Evolutionary conservation across 108 stramenopile species (phyloP).

Genomic region (Skeletonema costatum): DNA sequence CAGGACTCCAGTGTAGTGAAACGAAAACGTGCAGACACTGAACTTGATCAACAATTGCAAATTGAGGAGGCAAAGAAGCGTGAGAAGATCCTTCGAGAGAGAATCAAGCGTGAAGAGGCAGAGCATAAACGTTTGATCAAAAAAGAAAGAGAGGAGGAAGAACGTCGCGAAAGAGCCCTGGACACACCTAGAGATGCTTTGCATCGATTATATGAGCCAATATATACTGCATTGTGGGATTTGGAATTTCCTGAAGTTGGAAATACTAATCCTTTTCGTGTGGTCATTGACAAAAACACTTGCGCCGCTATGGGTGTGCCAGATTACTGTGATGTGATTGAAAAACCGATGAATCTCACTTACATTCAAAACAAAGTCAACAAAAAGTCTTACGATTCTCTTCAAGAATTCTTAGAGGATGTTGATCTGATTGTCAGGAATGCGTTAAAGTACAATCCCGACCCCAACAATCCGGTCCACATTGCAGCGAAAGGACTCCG

Average conservation of each 20-base stretch:
- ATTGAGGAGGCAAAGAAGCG: slow-evolving; percentile 43
- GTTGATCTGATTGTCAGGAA: slow-evolving; percentile 79
- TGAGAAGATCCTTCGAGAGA: slow-evolving; percentile 33
- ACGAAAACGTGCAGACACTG: slow-evolving; percentile 42
- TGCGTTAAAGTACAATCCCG: slow-evolving; percentile 70
- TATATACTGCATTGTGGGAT: slow-evolving; percentile 77
- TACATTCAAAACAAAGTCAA: slow-evolving; percentile 77
- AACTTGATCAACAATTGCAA: slow-evolving; percentile 19
- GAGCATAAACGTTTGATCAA: slow-evolving; percentile 36
- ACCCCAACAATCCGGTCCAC: slow-evolving; percentile 74
- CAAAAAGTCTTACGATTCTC: slow-evolving; percentile 56
- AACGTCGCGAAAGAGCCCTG: slow-evolving; percentile 35
- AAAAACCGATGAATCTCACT: slow-evolving; percentile 76
- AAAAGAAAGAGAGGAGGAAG: slow-evolving; percentile 47
- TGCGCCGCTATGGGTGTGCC: slow-evolving; percentile 76
- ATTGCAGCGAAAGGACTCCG: slow-evolving; percentile 76
- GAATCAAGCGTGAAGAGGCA: slow-evolving; percentile 42
- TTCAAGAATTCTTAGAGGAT: slow-evolving; percentile 74
- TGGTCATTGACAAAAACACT: slow-evolving; percentile 75
- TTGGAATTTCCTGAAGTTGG: slow-evolving; percentile 74
- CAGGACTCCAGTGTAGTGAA: slow-evolving; percentile 15
- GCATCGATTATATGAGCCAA: slow-evolving; percentile 61
- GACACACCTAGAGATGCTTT: slow-evolving; percentile 68
- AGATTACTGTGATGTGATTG: slow-evolving; percentile 77
- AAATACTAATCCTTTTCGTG: slow-evolving; percentile 81